Base-by-base conservation (phyloP, 768 basidiomycete species). In the Suillus hirtellus region DNA sequence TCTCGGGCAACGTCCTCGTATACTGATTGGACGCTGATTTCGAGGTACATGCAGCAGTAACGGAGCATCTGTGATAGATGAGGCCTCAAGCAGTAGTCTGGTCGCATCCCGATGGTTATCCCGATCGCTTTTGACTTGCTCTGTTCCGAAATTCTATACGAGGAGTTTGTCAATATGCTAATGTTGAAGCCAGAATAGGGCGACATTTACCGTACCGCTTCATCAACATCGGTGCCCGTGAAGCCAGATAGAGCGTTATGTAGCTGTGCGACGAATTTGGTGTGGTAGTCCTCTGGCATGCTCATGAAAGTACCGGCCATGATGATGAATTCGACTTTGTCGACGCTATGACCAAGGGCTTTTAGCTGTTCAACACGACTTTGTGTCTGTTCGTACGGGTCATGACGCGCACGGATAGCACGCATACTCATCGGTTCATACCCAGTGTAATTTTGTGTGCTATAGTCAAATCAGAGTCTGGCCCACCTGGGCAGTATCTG, bases 251-350 rank as follows among this genome's bases (percentile, higher is more conserved):
- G 80, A 1, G 97, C 96, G 75, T 99, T 99, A 75, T 99, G 97
- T 61, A 99, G 81, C 65, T 98, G 96, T 1, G 96, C 95, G 61
- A 99, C 85, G 68, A 99, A 99, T 67, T 92, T 89, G 64, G 86
- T 88, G 64, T 97, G 86, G 74, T 99, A 99, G 52, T 95, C 93
- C 75, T 99, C 95, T 43, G 96, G 92, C 91, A 98, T 96, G 72
- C 96, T 98, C 95, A 99, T 98, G 76, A 99, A 99, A 12, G 97
- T 99, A 50, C 97, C 97, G 31, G 97, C 97, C 97, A 98, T 98
- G 66, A 96, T 84, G 67, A 97, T 98, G 68, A 89, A 91, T 69
- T 93, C 92, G 40, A 94, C 89, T 84, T 99, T 99, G 77, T 99
- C 97, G 3, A 98, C 96, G 69, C 84, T 95, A 74, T 99, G 97